Base-by-base conservation (phyloP, 2,329 filamentous ascomycete species). In the Aspergillus ruber region DNA sequence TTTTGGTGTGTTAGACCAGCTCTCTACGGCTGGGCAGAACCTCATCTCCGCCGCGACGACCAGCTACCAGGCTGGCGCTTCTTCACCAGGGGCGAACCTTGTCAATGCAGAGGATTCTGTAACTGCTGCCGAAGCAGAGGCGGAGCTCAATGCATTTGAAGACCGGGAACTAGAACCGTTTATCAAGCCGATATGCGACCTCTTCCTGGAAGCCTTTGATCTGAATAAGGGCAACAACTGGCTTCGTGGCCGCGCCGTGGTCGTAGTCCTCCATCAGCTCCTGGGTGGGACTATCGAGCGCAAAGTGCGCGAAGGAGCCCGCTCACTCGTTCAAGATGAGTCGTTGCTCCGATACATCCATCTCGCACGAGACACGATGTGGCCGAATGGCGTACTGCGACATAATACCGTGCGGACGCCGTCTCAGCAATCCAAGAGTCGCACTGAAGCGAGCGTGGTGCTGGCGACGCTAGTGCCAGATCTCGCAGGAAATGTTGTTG, bases 161-260 rank as follows among this genome's bases (percentile, higher is more conserved):
- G 85, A 88, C 63, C 85, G 84, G 60, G 89, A 95, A 58, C 76
- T 90, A 2, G 90, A 95, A 63, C 93, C 93, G 1, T 97, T 98
- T 61, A 93, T 98, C 60, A 98, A 96, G 65, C 94, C 93, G 3
- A 96, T 98, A 52, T 96, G 90, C 68, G 93, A 98, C 67, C 84
- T 98, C 50, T 98, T 98, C 70, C 80, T 98, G 13, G 93, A 98
- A 65, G 82, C 90, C 0, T 98, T 98, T 62, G 90, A 95, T 62
- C 79, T 98, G 35, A 95, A 96, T 66, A 84, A 86, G 51, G 90
- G 91, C 36, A 96, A 94, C 69, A 97, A 95, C 67, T 98, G 93
- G 94, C 81, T 98, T 3, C 86, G 94, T 36, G 94, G 93, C 1
- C 84, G 93, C 18, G 93, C 93, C 0, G 93, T 97, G 1, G 91